A percentile compares a stretch with the other conserved stretches of the same genome.
phyloP scores from a whole-genome alignment of 2,329 filamentous ascomycete species.

The Cryphonectria nitschkei region DNA sequence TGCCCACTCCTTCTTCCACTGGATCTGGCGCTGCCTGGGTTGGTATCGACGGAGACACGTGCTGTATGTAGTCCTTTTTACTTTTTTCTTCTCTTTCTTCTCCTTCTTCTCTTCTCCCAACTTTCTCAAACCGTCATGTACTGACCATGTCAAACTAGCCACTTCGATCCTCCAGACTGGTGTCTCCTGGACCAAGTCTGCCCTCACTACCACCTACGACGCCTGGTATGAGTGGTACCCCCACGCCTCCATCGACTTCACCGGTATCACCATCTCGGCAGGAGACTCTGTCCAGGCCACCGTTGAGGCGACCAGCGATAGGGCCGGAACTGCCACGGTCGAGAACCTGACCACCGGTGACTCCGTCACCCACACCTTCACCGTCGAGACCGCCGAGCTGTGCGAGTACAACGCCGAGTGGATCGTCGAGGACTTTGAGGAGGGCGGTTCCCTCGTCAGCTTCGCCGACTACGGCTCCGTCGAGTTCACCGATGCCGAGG shows the following conservation, averaged over 20 bases:
- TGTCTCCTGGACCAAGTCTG: constrained; percentile 55
- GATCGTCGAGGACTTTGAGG: constrained; percentile 62
- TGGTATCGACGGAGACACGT: constrained; percentile 63
- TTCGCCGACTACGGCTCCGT: constrained; percentile 53
- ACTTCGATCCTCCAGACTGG: constrained; percentile 60
- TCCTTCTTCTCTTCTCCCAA: neutral
- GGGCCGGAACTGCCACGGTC: constrained; percentile 47
- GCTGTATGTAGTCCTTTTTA: constrained; percentile 33
- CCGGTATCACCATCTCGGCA: constrained; percentile 29
- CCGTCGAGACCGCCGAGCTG: constrained; percentile 45
- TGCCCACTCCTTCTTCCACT: constrained; percentile 49
- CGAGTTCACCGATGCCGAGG: constrained; percentile 44
- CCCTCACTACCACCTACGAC: constrained; percentile 47
- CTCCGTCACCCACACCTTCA: constrained; percentile 54
- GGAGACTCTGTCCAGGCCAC: constrained; percentile 34
- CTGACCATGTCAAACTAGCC: neutral
- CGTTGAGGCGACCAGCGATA: constrained; percentile 41
- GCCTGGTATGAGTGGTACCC: constrained; percentile 67
- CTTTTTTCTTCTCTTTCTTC: neutral
- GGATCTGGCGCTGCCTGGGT: constrained; percentile 59
- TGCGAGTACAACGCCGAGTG: constrained; percentile 64
- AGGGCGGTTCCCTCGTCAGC: constrained; percentile 42
- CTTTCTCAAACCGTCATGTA: too few relatives aligned
- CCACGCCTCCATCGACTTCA: constrained; percentile 46
- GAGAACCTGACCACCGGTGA: constrained; percentile 54